Evolutionary conservation across 257 asterid species (phyloP).

Genomic region (Oldenlandia corymbosa): DNA sequence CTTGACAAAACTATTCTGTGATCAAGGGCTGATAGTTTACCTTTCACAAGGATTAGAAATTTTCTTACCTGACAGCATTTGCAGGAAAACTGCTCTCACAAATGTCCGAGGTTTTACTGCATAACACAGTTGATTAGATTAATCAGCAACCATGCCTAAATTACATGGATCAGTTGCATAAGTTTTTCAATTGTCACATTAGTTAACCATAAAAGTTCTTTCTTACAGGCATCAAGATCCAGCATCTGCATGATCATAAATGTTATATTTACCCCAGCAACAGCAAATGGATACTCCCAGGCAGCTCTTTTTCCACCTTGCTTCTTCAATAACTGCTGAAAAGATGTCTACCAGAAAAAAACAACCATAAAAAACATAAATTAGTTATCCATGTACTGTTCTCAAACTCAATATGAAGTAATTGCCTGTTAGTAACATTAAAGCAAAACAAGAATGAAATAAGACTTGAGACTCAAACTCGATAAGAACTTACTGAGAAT

Average conservation of each 20-base stretch:
- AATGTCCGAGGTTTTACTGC: slow-evolving; percentile 72
- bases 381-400: neutral
- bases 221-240: slow-evolving; percentile 72
- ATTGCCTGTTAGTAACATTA: neutral
- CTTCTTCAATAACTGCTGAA: slow-evolving; percentile 63
- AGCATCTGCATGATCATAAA: slow-evolving; percentile 89
- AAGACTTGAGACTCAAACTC: neutral
- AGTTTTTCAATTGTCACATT: neutral
- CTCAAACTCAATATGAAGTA: neutral
- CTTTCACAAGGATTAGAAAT: neutral
- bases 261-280: slow-evolving; percentile 78
- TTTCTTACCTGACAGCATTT: slow-evolving; percentile 60
- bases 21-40: too few species aligned
- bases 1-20: too few species aligned
- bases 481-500: slow-evolving; percentile 45
- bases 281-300: slow-evolving; percentile 96
- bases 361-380: neutral
- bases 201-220: slow-evolving; percentile 2
- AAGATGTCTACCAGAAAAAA: slow-evolving; percentile 41
- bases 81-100: slow-evolving; percentile 52
- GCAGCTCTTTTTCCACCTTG: slow-evolving; percentile 67
- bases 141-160: slow-evolving; percentile 19
- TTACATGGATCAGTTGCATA: slow-evolving; percentile 2
- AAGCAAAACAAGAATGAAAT: neutral
- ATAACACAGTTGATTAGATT: slow-evolving; percentile 18